Evolutionary conservation across 1,284 basidiomycete genomes (phyloP), one percentile per base, ranked within the genome.

Genomic region (Rhodotorula sp.): DNA sequence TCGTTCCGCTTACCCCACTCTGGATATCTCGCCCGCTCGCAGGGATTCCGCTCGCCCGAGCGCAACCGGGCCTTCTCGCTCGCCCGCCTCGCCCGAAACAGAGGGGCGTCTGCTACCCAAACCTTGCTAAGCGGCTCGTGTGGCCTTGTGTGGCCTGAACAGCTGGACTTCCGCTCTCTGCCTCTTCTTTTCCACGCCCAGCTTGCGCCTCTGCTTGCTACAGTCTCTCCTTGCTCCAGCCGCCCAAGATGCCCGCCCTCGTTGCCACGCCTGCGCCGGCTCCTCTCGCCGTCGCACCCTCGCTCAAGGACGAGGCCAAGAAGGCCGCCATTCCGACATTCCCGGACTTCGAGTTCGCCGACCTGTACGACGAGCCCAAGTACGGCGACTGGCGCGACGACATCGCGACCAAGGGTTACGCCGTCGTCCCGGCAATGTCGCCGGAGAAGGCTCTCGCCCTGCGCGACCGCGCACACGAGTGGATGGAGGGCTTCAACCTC

Each of bases 331-430:
- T 60, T 25, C 58, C 58, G n/a, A 60, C 58, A 3, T 60, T 60
- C 46, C 45, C 58, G 9, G n/a, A n/a, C 17, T 60, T 60, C 58
- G 58, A 60, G 46, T 60, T 49, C 25, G 45, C 45, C 44, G 7
- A 7, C 14, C 48, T 60, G 25, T 60, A 34, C 58, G 46, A 60
- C 46, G 46, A 48, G 58, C 12, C 46, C 58, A 27, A 48, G n/a
- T 60, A 67, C 27, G 75, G 75, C 42, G 78, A 79, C 62, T 78
- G 75, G 70, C 72, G 78, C 53, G 77, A 79, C 63, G 77, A 78
- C 23, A 70, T 80, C 21, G 71, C 56, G 25, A 64, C 55, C 10
- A 64, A 80, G 25, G 80, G 79, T 19, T 70, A 73, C 17, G 77
- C 80, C 19, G 75, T 81, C 54, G 76, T 78, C 45, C 73, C 66